Evolutionary conservation across 352 stramenopile genomes (phyloP).

Genomic region (Globisporangium emineosum): DNA sequence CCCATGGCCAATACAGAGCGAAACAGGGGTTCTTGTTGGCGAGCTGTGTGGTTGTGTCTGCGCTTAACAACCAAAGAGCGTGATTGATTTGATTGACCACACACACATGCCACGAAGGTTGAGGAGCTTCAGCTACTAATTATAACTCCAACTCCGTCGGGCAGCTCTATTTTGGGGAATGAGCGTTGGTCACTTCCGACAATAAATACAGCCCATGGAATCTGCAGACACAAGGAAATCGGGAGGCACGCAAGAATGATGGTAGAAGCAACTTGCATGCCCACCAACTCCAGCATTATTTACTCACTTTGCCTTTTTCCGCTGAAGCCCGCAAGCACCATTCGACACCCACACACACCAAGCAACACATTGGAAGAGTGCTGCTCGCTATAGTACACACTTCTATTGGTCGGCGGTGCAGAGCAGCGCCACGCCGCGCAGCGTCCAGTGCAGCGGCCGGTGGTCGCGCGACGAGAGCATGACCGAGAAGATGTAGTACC

Average conservation of each 20-base stretch:
- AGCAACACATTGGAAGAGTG: neutral
- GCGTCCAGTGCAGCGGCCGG: constrained; percentile 71
- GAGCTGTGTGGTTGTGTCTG: neutral
- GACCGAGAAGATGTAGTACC: constrained; percentile 77
- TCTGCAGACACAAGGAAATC: no score
- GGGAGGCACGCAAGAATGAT: neutral
- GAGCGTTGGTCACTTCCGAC: no score
- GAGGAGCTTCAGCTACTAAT: no score
- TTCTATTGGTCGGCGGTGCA: constrained; percentile 52
- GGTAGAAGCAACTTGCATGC: neutral
- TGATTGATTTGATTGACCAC: no score
- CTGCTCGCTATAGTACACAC: neutral
- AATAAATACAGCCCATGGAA: no score
- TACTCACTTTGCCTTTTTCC: neutral
- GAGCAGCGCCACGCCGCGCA: constrained; percentile 72
- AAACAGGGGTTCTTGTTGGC: no score
- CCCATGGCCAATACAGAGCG: no score
- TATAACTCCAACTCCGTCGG: no score
- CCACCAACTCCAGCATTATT: neutral
- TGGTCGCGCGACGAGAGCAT: constrained; percentile 72
- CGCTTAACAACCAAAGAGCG: neutral
- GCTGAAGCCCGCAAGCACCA: no score
- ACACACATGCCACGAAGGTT: no score
- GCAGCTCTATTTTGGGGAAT: no score
- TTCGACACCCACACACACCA: neutral